Base-by-base conservation (phyloP, 1,139 yeast species). In the Suzukiozyma palmioleophila region DNA sequence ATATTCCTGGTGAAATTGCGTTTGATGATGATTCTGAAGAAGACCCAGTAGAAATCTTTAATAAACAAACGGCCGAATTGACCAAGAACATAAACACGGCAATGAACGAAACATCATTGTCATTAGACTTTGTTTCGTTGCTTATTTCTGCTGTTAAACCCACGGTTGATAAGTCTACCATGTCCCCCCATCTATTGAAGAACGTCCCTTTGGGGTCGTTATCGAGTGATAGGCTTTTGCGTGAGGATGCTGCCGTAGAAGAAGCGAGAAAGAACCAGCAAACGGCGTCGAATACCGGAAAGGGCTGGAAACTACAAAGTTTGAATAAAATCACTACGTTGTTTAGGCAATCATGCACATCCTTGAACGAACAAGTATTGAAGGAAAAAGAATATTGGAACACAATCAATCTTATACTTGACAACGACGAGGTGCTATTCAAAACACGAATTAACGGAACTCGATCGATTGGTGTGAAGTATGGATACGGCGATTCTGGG, bases 401-500 rank as follows among this genome's bases (percentile, higher is more conserved):
- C 42, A 73, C 73, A 44, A 69, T 83, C 14, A 60, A 72, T 42
- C 61, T 67, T 25, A 75, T 81, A 2, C 50, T 66, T 36, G 73
- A 77, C 24, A 72, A 77, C 40, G 71, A 84, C 36, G 97, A 89
- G 52, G 83, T 84, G 1, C 63, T 90, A 13, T 83, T 83, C 53
- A 85, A 85, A 52, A 71, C 83, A 29, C 72, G 81, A 41, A 69
- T 34, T 11, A 60, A 54, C 28, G 79, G 79, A 30, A 62, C 73
- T 46, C 37, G 67, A 38, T 68, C 74, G 14, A 68, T 90, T 33
- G 95, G 90, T 1, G 84, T 90, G 28, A 87, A 86, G 52, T 90
- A 85, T 55, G 97, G 97, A 0, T 92, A 79, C 60, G 92, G 85
- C 8, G 97, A 89, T 57, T 81, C 95, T 0, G 98, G 97, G 0